Conservation (phyloP, 768 basidiomycete genomes). For the Hydnomerulius pinastri region DNA sequence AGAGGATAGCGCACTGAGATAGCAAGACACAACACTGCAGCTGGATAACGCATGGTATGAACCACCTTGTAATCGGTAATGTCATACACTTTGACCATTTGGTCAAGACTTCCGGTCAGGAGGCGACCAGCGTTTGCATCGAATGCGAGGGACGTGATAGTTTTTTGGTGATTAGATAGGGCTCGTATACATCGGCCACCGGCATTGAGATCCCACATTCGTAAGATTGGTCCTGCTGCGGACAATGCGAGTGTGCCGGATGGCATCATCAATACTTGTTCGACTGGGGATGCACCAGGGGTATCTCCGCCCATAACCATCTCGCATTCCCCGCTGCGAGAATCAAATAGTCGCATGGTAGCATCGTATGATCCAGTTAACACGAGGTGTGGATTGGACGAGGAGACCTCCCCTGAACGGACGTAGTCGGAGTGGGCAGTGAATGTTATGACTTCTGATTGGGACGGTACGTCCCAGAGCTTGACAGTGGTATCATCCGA, state of each 20-base stretch:
- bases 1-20: slow-evolving; percentile 64
- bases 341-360: slow-evolving; percentile 85
- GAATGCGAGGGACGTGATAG: slow-evolving; percentile 87
- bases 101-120: slow-evolving; percentile 89
- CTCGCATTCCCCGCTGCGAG: slow-evolving; percentile 80
- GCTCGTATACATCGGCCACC: slow-evolving; percentile 89
- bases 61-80: slow-evolving; percentile 91
- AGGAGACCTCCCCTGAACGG: slow-evolving; percentile 85
- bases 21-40: slow-evolving; percentile 86
- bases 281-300: slow-evolving; percentile 60
- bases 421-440: slow-evolving; percentile 93
- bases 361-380: slow-evolving; percentile 96
- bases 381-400: slow-evolving; percentile 79
- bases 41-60: slow-evolving; percentile 98
- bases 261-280: slow-evolving; percentile 91
- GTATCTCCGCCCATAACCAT: slow-evolving; percentile 67
- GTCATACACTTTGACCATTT: slow-evolving; percentile 99
- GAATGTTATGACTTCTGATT: slow-evolving; percentile 77
- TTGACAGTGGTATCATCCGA: slow-evolving; percentile 95
- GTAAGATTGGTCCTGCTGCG: slow-evolving; percentile 87
- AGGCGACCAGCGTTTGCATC: slow-evolving; percentile 75
- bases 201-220: slow-evolving; percentile 93
- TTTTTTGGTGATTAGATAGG: slow-evolving; percentile 97
- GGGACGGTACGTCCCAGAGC: slow-evolving; percentile 94
- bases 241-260: slow-evolving; percentile 85